phyloP scores from a whole-genome alignment of 1,139 yeast species.

The Diutina mesorugosa region DNA sequence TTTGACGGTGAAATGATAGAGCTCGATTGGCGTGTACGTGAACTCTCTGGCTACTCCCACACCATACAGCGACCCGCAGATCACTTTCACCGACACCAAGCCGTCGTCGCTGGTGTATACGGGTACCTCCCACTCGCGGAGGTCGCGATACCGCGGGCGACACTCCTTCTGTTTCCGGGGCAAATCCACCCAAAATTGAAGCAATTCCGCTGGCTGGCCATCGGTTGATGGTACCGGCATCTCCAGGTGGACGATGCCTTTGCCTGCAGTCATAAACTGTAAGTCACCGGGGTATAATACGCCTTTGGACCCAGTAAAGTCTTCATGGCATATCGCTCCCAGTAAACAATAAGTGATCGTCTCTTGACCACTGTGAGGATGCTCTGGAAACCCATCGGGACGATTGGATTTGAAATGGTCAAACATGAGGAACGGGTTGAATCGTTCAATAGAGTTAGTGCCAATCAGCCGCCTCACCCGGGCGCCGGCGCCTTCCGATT shows the following conservation, averaged over 20 bases:
- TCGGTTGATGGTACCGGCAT: slow-evolving; percentile 59
- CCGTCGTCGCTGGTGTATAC: slow-evolving; percentile 49
- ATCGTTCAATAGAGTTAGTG: slow-evolving; percentile 15
- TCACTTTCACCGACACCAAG: slow-evolving; percentile 55
- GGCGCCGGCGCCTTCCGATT: slow-evolving; percentile 33
- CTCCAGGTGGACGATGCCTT: slow-evolving; percentile 76
- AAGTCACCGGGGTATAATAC: slow-evolving; percentile 72
- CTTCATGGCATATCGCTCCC: slow-evolving; percentile 84
- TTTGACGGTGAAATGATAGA: slow-evolving; percentile 52
- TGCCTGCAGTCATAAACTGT: slow-evolving; percentile 93
- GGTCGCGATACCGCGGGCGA: slow-evolving; percentile 73
- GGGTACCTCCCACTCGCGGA: slow-evolving; percentile 63
- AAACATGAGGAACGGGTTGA: slow-evolving; percentile 73
- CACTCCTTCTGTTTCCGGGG: slow-evolving; percentile 43
- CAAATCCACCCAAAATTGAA: background rate
- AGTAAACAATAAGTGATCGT: slow-evolving; percentile 64
- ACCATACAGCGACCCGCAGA: slow-evolving; percentile 70
- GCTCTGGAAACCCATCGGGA: slow-evolving; percentile 73
- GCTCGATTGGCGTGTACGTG: slow-evolving; percentile 76
- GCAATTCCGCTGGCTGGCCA: slow-evolving; percentile 47
- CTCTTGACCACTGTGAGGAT: slow-evolving; percentile 88
- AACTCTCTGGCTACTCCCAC: slow-evolving; percentile 47
- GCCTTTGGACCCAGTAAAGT: slow-evolving; percentile 77
- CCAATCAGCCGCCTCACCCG: background rate
- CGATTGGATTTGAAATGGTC: slow-evolving; percentile 54